These are phyloP conservation scores for Astrephomene gubernaculifera DNA, from an alignment of 139 green algal species.

Conservation along the genomic window DNA sequence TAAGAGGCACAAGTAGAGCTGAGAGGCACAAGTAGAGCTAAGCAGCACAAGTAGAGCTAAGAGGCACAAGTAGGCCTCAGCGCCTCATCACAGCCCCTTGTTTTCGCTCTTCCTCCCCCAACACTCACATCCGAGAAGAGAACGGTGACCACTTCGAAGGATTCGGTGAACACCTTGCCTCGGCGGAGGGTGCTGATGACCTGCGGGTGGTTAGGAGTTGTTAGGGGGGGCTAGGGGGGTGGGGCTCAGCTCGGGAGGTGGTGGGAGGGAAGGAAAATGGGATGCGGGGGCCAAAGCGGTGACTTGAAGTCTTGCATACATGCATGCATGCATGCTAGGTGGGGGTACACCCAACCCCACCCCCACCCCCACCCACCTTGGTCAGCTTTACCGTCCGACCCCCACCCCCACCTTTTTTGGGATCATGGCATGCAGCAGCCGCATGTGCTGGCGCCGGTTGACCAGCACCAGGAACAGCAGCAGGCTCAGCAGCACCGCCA, in stretches of 20 bases:
- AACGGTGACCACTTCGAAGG: slow-evolving; percentile 26
- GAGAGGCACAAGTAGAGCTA: too few species aligned
- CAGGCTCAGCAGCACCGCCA: not conserved
- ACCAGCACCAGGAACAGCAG: slow-evolving; percentile 35
- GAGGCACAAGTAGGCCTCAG: too few species aligned
- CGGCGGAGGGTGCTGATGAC: slow-evolving; percentile 27
- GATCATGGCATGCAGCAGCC: slow-evolving; percentile 44
- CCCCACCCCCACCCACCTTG: not conserved
- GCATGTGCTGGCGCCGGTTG: slow-evolving; percentile 42
- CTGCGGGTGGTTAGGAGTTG: not conserved
- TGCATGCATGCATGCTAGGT: not conserved
- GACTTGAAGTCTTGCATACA: not conserved
- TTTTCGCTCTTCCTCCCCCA: not conserved
- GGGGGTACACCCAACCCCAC: not conserved
- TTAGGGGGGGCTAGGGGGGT: too few species aligned
- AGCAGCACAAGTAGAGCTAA: too few species aligned
- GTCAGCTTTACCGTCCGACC: not conserved
- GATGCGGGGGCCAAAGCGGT: too few species aligned
- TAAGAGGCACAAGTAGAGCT: too few species aligned
- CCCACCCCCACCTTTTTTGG: slow-evolving; percentile 30
- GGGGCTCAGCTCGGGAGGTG: not conserved
- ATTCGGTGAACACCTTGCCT: slow-evolving; percentile 31
- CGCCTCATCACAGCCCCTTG: not conserved
- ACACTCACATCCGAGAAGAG: slow-evolving; percentile 35
- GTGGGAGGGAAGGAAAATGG: not conserved